Base-by-base conservation (phyloP, 805 yeast species). In the Ascoidea rubescens region DNA sequence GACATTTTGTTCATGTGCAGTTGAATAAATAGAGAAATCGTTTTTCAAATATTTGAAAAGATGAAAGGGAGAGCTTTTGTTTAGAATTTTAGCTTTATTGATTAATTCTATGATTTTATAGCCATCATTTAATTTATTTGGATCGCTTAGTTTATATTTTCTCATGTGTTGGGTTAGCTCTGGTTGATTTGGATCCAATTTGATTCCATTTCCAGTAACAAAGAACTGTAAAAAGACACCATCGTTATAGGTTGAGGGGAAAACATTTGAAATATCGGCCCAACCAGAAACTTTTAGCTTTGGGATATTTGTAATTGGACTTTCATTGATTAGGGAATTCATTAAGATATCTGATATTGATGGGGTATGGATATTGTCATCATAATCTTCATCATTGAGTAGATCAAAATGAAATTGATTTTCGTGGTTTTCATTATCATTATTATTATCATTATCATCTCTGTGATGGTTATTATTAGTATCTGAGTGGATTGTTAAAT, bases 321-420 rank as follows among this genome's bases (percentile, higher is more conserved):
- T 82, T 59, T 87, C 95, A 62, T 91, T 91, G 33, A 86, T 79
- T 62, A 91, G 71, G 0, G 96, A 87, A 60, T 90, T 95, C 95
- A 90, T 87, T 54, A 91, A 68, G 48, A 87, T 73, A 64, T 89
- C 96, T 0, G 96, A 75, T 12, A 85, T 71, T 2, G 83, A 73
- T 2, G 93, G 85, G 48, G 68, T 60, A 49, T 71, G 72, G 31
- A 72, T 59, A 32, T 53, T 66, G 46, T 62, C 58, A 5, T 51
- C 16, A 5, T 51, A 51, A 2, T 51, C 51, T 21, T 21, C 28
- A 21, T 3, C 28, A 21, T 21, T 21, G 28, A 21, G 28, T 21
- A 21, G 28, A 21, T 21, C 28, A 21, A 21, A 21, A 21, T 21
- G 28, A 6, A 51, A 46, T n/a, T 45, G 7, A n/a, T 31, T 31